These are phyloP conservation scores for Lyophyllum decastes DNA, from an alignment of 768 basidiomycete species.

Conservation along the genomic window DNA sequence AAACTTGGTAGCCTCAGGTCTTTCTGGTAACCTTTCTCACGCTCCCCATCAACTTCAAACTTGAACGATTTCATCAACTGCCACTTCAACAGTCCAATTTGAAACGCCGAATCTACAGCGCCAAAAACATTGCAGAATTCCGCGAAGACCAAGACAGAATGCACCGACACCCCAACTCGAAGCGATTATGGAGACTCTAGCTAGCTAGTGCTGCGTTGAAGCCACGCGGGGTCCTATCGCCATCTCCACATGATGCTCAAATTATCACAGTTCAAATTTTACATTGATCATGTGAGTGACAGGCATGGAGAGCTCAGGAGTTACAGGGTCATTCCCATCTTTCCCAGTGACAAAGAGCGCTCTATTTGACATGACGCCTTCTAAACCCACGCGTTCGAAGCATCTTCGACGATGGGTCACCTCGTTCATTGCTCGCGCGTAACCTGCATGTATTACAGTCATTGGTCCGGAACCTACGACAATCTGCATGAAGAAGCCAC, in stretches of 20 bases:
- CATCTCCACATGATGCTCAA: background rate
- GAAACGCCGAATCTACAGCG: background rate
- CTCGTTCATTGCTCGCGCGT: background rate
- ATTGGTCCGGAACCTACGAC: background rate
- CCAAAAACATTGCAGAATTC: background rate
- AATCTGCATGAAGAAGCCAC: background rate
- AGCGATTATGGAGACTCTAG: background rate
- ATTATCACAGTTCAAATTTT: background rate
- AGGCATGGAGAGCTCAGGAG: background rate
- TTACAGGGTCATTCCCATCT: background rate
- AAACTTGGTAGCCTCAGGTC: conserved; percentile 9
- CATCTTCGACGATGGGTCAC: background rate
- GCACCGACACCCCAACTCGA: background rate
- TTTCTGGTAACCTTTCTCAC: conserved; percentile 9
- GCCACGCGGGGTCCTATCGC: background rate
- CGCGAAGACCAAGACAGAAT: background rate
- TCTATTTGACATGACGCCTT: background rate
- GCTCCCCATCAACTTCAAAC: conserved; percentile 1
- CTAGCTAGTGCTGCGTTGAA: background rate
- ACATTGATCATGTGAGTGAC: background rate
- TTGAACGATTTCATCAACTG: background rate
- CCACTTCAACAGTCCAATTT: background rate
- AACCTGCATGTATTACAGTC: background rate
- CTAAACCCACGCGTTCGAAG: background rate
- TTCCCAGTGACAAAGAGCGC: background rate